Conservation (phyloP, 1,284 basidiomycete species). For the Moniliella sp. region DNA sequence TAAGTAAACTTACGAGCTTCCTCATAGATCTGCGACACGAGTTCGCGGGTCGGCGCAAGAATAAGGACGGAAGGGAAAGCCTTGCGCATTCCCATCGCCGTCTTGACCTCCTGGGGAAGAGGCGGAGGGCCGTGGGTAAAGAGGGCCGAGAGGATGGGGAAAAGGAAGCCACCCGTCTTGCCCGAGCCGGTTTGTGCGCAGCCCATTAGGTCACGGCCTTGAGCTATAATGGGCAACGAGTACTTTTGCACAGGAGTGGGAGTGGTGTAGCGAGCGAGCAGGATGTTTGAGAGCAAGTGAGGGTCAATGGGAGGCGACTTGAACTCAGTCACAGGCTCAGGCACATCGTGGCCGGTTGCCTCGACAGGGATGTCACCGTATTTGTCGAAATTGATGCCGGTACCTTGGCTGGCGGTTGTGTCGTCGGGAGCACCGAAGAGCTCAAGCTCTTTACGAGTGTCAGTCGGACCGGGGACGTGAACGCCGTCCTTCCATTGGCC, state of each 20-base stretch:
- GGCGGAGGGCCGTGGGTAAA: constrained; percentile 60
- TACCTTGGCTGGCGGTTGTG: constrained; percentile 49
- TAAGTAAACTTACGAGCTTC: constrained; percentile 98
- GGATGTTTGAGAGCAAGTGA: constrained; percentile 83
- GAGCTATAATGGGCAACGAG: constrained; percentile 90
- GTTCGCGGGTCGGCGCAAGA: constrained; percentile 88
- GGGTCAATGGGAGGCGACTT: constrained; percentile 72
- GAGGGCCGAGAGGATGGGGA: constrained; percentile 88
- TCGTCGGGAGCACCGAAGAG: constrained; percentile 74
- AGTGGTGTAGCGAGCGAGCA: constrained; percentile 68
- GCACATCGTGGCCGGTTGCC: constrained; percentile 80
- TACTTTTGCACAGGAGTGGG: constrained; percentile 99
- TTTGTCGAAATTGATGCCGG: constrained; percentile 99
- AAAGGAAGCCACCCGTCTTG: constrained; percentile 95
- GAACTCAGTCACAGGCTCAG: constrained; percentile 74
- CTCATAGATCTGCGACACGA: constrained; percentile 96
- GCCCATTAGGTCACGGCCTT: constrained; percentile 81
- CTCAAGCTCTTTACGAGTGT: constrained; percentile 75
- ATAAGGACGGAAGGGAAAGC: constrained; percentile 87
- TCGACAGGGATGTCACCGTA: constrained; percentile 99
- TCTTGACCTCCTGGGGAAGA: constrained; percentile 42
- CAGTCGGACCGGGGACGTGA: constrained; percentile 59
- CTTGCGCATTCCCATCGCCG: constrained; percentile 53
- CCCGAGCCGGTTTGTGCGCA: constrained; percentile 99
- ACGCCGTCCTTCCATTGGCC: constrained; percentile 75